These are phyloP conservation scores for Phyllosticta citribraziliensis DNA, from an alignment of 2,329 filamentous ascomycete species.

Conservation along the genomic window DNA sequence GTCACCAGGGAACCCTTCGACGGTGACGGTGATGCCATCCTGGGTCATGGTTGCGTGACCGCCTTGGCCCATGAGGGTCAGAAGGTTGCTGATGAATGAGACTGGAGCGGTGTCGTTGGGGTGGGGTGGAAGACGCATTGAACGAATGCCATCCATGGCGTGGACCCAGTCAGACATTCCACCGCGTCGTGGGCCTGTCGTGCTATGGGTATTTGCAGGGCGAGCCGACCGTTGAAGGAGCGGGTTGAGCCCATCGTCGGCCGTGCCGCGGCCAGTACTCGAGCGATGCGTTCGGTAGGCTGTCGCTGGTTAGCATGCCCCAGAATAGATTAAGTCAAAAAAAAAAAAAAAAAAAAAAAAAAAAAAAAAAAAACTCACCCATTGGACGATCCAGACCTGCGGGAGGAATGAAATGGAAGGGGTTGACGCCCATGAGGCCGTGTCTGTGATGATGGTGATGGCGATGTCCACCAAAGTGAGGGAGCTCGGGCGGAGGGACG, in stretches of 20 bases:
- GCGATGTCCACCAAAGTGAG: constrained; percentile 29
- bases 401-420: constrained; percentile 21
- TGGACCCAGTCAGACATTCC: constrained; percentile 37
- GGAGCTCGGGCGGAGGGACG: constrained; percentile 36
- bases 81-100: constrained; percentile 48
- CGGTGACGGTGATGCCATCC: constrained; percentile 23
- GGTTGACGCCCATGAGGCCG: constrained; percentile 49
- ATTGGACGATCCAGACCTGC: constrained; percentile 44
- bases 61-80: constrained; percentile 42
- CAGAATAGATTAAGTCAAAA: background rate
- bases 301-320: constrained; percentile 17
- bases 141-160: constrained; percentile 38
- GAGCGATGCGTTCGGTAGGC: constrained; percentile 45
- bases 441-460: constrained; percentile 40
- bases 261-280: constrained; percentile 44
- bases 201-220: constrained; percentile 15
- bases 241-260: constrained; percentile 80
- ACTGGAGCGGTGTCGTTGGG: constrained; percentile 39
- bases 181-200: constrained; percentile 2
- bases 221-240: constrained; percentile 58
- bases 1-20: constrained; percentile 32
- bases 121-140: constrained; percentile 29
- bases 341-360: constrained; percentile 3
- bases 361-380: constrained; percentile 10
- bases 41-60: constrained; percentile 34